Evolutionary conservation across 805 yeast species (phyloP), one percentile per base, ranked within the genome.

Genomic region (Teunomyces stri): DNA sequence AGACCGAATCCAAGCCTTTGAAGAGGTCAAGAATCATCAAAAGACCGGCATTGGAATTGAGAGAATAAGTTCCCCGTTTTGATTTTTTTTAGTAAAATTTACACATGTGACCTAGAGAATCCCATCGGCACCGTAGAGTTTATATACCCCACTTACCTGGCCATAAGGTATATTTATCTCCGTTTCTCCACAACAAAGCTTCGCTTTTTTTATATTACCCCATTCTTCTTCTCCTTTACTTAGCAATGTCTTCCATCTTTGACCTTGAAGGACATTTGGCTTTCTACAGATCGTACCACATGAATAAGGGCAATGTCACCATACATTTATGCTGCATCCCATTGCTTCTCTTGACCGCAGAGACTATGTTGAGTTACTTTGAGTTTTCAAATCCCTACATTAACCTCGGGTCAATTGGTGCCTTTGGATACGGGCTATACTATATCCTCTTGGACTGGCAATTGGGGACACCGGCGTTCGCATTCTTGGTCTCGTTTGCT

Each of bases 301-400:
- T 62, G 51, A 63, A 76, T 60, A 70, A 81, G 54, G 69, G 66
- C 1, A 92, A 92, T 66, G 91, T 91, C 5, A 53, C 71, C 7
- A 87, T 92, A 52, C 99, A 92, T 60, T 63, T 86, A 40, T 62
- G 80, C 3, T 89, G 89, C 60, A 90, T 92, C 28, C 98, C 98
- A 1, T 64, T 81, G 16, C 90, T 92, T 43, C 70, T 87, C 27
- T 65, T 78, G 44, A 72, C 89, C 3, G 64, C 83, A 1, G 60
- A 82, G 37, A 69, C 70, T 7, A 60, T 65, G 13, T 38, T 67
- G 5, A 54, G 64, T 21, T 1, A 60, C 4, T 25, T 48, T 7
- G 58, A 53, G 2, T 16, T 43, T 0, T 27, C 30, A 1, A 48
- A 62, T 39, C 72, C 72, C 3, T 56, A 53, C 35, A 22, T 70